Evolutionary conservation across 2,329 filamentous ascomycete species (phyloP), one percentile per base, ranked within the genome.

Genomic region (Trichoderma harzianum): DNA sequence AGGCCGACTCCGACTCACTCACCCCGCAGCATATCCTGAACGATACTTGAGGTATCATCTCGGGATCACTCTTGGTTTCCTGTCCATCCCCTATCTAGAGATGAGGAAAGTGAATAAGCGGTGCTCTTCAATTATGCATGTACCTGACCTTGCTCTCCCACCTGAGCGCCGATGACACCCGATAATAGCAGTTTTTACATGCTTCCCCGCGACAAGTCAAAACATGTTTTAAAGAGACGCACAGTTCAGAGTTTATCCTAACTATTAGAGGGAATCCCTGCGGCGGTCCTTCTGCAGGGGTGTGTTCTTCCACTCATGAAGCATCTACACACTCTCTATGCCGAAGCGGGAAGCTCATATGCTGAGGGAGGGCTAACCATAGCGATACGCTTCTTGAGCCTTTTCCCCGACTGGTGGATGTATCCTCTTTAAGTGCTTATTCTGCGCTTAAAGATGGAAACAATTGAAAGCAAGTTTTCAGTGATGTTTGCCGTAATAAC

Each of bases 261-360:
- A 7, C 12, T 43, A 7, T 8, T 43, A 16, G 47, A 53, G 47
- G 36, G 18, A 4, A 60, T 60, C 30, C 28, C 39, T 55, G 39
- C 24, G 11, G 18, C 21, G 24, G n/a, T 32, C 47, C 34, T 72
- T 24, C 26, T 72, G 30, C 70, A 67, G 14, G 63, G 39, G 36
- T 34, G 6, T 39, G 14, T 26, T 32, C 14, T 24, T 30, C 65
- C 65, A 58, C 18, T 47, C 65, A 47, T n/a, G 43, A 43, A n/a
- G 47, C 43, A 64, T 21, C 51, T 67, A 2, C 32, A 8, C n/a
- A 10, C 53, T 51, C 12, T 58, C 69, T 73, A 71, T 67, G 69
- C 69, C 63, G 21, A 71, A 71, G 62, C 55, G 28, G 69, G 72
- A 62, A 73, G 69, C 69, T 71, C 63, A 16, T 57, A 36, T 43